Conservation (phyloP, 805 yeast genomes). For the Sugiyamaella qingdaonensis region DNA sequence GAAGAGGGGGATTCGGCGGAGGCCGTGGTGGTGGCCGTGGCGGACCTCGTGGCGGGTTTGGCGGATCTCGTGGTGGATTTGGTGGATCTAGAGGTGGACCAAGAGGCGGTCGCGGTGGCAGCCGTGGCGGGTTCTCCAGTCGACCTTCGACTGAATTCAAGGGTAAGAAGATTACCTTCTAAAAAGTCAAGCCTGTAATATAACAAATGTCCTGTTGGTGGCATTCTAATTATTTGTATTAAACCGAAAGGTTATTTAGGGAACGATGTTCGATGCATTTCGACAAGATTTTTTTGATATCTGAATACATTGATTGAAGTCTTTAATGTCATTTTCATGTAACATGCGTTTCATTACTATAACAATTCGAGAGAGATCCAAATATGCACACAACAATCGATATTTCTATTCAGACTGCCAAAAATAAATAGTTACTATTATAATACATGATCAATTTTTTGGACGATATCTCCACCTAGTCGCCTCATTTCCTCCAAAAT, state of each 20-base stretch:
- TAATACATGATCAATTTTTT: conserved; percentile 14
- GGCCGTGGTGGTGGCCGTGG: conserved; percentile 29
- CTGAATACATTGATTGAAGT: not conserved
- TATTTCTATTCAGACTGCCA: conserved; percentile 4
- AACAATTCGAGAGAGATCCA: not conserved
- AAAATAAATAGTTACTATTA: conserved; percentile 4
- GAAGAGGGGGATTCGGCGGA: conserved; percentile 34
- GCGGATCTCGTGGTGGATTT: conserved; percentile 25
- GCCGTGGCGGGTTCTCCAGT: conserved; percentile 41
- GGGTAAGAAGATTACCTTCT: conserved; percentile 49
- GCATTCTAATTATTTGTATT: not conserved
- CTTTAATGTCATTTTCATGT: not conserved
- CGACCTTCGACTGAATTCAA: conserved; percentile 63
- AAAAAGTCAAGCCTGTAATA: conserved; percentile 12
- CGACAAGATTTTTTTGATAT: not conserved
- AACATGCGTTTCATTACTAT: not conserved
- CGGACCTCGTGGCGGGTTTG: conserved; percentile 34
- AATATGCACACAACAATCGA: not conserved
- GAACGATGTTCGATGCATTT: not conserved
- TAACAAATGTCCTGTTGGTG: not conserved
- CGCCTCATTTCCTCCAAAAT: conserved; percentile 62
- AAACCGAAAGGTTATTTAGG: conserved; percentile 13
- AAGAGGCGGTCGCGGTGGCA: conserved; percentile 26
- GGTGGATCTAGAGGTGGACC: conserved; percentile 30
- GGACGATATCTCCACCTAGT: conserved; percentile 37